Evolutionary conservation across 192 early-diverging fungal species (phyloP), one percentile per base, ranked within the genome.

Genomic region (Podila epigama): DNA sequence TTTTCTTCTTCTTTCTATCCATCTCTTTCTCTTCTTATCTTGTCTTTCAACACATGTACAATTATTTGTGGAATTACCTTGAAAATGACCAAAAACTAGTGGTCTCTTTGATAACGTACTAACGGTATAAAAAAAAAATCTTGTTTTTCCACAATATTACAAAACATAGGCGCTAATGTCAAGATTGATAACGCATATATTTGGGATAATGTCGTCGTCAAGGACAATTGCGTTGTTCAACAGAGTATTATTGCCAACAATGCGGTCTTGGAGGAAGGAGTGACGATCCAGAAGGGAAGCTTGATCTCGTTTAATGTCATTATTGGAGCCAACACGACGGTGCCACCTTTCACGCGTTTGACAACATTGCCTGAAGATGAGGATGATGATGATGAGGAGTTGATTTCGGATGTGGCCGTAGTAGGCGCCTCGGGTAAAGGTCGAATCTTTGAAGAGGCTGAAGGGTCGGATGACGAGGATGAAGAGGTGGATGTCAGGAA

Each of bases 171-270:
- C 3, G 84, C 85, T 28, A 87, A 92, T 67, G 92, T 94, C 15
- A 75, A 81, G 35, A 90, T 99, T 48, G 83, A 94, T 32, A 91
- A 89, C 31, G 90, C 93, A 6, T 97, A 95, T 58, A 81, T 99
- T 58, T 96, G 95, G 92, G 92, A 95, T 69, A 83, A 86, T 56
- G 85, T 87, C 13, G 80, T 68, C 18, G 89, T 98, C 44, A 90
- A 80, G 31, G 83, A 91, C 64, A 86, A 90, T 64, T 91, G 89
- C 56, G 69, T 69, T 10, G 82, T 99, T 22, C 79, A 83, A 34
- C 64, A 84, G 20, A 87, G 90, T 13, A 95, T 99, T 52, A 56
- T 99, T 34, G 96, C 91, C 4, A 81, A 91, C 58, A 75, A 87
- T 51, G 95, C 89, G 0, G 68, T 77, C 7, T 62, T 99, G 16